phyloP scores from a whole-genome alignment of 768 basidiomycete species.

The Fibroporia radiculosa region DNA sequence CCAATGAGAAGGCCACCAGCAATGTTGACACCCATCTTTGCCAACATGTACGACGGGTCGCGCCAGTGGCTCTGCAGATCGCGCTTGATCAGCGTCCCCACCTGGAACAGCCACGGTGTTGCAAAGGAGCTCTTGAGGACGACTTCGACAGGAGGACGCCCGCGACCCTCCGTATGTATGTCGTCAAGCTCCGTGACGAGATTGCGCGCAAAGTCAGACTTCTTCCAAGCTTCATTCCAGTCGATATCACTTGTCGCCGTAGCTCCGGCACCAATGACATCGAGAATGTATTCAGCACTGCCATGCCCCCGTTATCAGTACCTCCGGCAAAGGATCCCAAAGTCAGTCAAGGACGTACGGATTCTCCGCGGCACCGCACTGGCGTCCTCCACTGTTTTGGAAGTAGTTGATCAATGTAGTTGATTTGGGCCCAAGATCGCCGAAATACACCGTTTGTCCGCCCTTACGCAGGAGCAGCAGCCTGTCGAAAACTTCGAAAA shows the following conservation, averaged over 20 bases:
- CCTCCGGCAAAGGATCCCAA: neutral
- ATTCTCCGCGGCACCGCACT: constrained; percentile 63
- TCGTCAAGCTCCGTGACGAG: constrained; percentile 35
- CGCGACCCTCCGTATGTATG: constrained; percentile 33
- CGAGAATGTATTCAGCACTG: constrained; percentile 42
- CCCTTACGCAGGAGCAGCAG: constrained; percentile 72
- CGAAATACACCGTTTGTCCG: constrained; percentile 61
- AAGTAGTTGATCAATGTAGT: constrained; percentile 67
- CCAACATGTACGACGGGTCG: constrained; percentile 31
- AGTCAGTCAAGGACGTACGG: constrained; percentile 30
- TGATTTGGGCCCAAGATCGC: constrained; percentile 60
- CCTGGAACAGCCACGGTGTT: constrained; percentile 32
- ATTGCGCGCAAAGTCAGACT: constrained; percentile 30
- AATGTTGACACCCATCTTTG: constrained; percentile 32
- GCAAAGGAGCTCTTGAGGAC: constrained; percentile 24
- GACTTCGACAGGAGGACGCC: constrained; percentile 19
- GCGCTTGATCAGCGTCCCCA: constrained; percentile 23
- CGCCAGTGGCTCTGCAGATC: constrained; percentile 32
- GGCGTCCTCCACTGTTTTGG: constrained; percentile 54
- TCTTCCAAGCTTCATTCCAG: constrained; percentile 45
- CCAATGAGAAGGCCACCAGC: constrained; percentile 31
- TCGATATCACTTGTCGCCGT: constrained; percentile 36
- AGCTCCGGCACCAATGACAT: constrained; percentile 50
- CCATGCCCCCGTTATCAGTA: neutral
- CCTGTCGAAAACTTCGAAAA: constrained; percentile 80